A percentile compares a stretch with the other conserved stretches of the same genome.
Evolutionary conservation across 352 stramenopile species (phyloP).

Genomic region (Globisporangium sylvaticum): DNA sequence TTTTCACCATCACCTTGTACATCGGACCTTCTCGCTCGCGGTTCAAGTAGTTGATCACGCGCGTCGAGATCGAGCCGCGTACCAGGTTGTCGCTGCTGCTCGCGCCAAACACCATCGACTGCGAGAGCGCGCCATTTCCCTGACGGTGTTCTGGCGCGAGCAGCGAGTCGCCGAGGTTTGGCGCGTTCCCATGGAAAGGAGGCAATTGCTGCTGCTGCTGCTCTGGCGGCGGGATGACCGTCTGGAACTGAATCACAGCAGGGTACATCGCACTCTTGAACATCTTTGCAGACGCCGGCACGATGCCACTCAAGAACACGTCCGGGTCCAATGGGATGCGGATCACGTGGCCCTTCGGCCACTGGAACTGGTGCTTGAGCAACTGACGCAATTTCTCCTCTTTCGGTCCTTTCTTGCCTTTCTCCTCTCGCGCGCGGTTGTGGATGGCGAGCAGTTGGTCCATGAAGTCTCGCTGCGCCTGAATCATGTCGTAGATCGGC

Average conservation of each 20-base stretch:
- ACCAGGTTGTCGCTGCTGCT: conserved; percentile 46
- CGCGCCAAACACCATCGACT: conserved; percentile 46
- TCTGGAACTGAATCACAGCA: conserved; percentile 95
- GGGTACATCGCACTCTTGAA: conserved; percentile 98
- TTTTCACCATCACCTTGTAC: conserved; percentile 99
- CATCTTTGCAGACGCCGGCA: conserved; percentile 91
- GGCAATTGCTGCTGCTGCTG: conserved; percentile 17
- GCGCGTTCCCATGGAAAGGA: conserved; percentile 12
- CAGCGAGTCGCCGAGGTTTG: conserved; percentile 7
- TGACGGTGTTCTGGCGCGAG: conserved; percentile 7
- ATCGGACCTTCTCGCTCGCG: conserved; percentile 79
- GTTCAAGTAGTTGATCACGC: conserved; percentile 75
- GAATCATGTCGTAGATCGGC: conserved; percentile 89
- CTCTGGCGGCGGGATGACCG: conserved; percentile 50
- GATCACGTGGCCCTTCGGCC: conserved; percentile 73
- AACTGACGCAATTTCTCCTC: conserved; percentile 91
- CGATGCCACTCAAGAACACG: conserved; percentile 86
- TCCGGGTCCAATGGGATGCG: conserved; percentile 86
- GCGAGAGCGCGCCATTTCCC: conserved; percentile 17
- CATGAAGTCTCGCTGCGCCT: conserved; percentile 93
- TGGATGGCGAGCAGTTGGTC: conserved; percentile 92
- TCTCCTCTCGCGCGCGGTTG: conserved; percentile 88
- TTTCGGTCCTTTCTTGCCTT: conserved; percentile 95
- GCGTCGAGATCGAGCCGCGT: conserved; percentile 68
- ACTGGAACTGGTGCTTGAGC: conserved; percentile 81